Base-by-base conservation (phyloP, 768 basidiomycete genomes). In the Hygrophoropsis aurantiaca region DNA sequence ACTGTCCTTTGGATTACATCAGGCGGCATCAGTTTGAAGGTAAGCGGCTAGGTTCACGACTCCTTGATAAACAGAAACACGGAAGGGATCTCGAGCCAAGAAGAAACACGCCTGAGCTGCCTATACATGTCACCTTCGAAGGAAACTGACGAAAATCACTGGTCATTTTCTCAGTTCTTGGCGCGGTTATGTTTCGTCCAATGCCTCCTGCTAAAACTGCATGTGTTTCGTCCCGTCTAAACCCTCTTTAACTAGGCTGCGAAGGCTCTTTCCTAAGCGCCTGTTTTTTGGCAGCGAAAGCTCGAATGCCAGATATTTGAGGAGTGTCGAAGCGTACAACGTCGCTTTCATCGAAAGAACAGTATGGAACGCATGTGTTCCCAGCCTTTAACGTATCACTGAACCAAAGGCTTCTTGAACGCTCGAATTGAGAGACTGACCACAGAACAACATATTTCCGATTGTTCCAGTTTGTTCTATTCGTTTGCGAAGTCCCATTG, bases 301-400 rank as follows among this genome's bases (percentile, higher is more conserved):
- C 47, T 84, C 79, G 36, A 74, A 72, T 9, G 62, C 68, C 10
- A 90, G 70, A 43, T 64, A 62, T 49, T 64, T 73, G 47, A 88
- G 59, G 3, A 88, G 27, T 9, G 54, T 51, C n/a, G 63, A 50
- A 3, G 65, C 44, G 57, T 86, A 85, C 11, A 64, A 64, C 23
- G 77, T 68, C 6, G 78, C 73, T 50, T 78, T 84, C 40, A 66
- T 71, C 11, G 72, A 72, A 4, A 94, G 62, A 42, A 91, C 74
- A 9, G 77, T 68, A 57, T 81, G 74, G 64, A 94, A 94, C 3
- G 93, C 93, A 50, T 85, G 84, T 38, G 75, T 75, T 34, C 90
- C 89, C 19, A 94, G 77, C 90, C 92, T 94, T 34, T 25, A 25
- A n/a, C 25, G 18, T 44, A 23, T 47, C 16, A 34, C 33, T 50